Conservation (phyloP, 805 yeast genomes). For the Saccharomycopsis babjevae region DNA sequence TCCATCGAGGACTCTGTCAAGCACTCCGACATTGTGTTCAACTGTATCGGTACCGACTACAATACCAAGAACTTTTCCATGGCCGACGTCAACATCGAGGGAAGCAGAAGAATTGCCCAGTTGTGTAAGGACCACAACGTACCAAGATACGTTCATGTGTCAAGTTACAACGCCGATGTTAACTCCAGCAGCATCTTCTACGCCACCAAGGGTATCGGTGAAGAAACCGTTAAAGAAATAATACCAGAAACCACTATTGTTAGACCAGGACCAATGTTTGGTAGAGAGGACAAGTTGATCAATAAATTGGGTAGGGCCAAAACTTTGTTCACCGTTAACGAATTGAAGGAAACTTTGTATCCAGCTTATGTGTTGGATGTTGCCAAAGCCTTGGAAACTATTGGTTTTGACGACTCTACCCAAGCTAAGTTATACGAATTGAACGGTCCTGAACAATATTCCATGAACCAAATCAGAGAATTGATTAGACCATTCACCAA, state of each 20-base stretch:
- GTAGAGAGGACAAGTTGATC: conserved; percentile 61
- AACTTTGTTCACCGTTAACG: conserved; percentile 56
- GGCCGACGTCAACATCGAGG: conserved; percentile 77
- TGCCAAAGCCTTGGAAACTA: conserved; percentile 66
- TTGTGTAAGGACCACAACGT: conserved; percentile 62
- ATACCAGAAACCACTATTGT: conserved; percentile 74
- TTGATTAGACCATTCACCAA: conserved; percentile 55
- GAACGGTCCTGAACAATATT: conserved; percentile 57
- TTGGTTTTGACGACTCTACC: conserved; percentile 75
- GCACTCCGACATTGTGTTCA: conserved; percentile 74
- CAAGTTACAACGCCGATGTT: conserved; percentile 66
- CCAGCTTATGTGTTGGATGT: conserved; percentile 77
- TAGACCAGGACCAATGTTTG: conserved; percentile 75
- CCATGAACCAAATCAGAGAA: conserved; percentile 55
- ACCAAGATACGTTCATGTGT: conserved; percentile 68
- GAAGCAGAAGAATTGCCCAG: conserved; percentile 65
- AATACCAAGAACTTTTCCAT: conserved; percentile 70
- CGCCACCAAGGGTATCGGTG: conserved; percentile 74
- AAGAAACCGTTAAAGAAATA: conserved; percentile 54
- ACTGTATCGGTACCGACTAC: conserved; percentile 67
- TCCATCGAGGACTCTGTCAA: conserved; percentile 70
- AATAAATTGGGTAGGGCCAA: conserved; percentile 47
- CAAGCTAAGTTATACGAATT: conserved; percentile 68
- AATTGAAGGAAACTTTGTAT: conserved; percentile 47
- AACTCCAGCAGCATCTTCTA: conserved; percentile 59